Base-by-base conservation (phyloP, 2,329 filamentous ascomycete genomes). In the Diaporthe vaccinii region DNA sequence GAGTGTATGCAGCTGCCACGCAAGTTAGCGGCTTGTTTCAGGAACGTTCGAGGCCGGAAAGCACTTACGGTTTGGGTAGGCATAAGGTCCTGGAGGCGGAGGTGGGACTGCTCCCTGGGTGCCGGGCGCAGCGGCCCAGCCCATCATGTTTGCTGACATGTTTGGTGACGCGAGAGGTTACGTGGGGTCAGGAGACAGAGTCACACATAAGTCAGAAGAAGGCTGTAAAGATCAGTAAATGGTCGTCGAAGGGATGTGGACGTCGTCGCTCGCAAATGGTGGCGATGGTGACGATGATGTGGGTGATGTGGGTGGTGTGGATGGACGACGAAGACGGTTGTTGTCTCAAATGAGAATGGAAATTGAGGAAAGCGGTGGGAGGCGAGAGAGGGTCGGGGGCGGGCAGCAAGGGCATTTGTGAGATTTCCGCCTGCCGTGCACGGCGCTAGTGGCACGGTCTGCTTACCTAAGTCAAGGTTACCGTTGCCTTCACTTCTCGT, bases 1-100 rank as follows among this genome's bases (percentile, higher is more conserved):
- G 85, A 76, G 89, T 91, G 80, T 89, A 93, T 76, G 91, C 90
- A 80, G 89, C 87, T 78, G 87, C 86, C 84, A 80, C 78, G 62
- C 36, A n/a, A 14, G 73, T 75, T 34, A 76, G 69, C 41, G 8
- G 2, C n/a, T n/a, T 44, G 14, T 31, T 14, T 41, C 31, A 49
- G 39, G 8, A 17, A 2, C 1, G 28, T 4, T 28, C 36, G 53
- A 53, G 20, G 44, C 6, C 31, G 68, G 39, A 70, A 67, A 57
- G 75, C 62, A 83, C 84, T 77, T 80, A 86, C 84, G 84, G 73
- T 82, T 78, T 76, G 83, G 81, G 77, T 86, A 87, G 72, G 82
- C 81, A 77, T 85, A 85, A 20, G 82, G 79, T 67, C 69, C 73
- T 44, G 71, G 58, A 41, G 69, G 53, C 41, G 73, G 75, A 59